Base-by-base conservation (phyloP, 2,329 filamentous ascomycete genomes). In the Arthroderma uncinatum region DNA sequence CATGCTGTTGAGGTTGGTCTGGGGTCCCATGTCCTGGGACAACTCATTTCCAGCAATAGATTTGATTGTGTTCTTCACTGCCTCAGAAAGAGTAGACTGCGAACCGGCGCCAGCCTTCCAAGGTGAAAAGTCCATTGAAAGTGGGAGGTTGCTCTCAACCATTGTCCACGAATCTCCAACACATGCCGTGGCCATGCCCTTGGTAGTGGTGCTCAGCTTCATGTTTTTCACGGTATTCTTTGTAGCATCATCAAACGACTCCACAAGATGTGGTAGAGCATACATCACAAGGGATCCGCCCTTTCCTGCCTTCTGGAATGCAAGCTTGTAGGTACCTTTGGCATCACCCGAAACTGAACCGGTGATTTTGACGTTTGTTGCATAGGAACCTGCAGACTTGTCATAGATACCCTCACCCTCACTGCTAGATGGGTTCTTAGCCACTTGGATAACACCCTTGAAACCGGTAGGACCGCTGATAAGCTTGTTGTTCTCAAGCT, bases 231-330 rank as follows among this genome's bases (percentile, higher is more conserved):
- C 66, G 6, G 76, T 74, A 23, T 76, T 73, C 9, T 73, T 73
- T 7, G 82, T 82, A 0, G 71, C 71, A 0, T 70, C 63, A 62
- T 89, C 82, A 60, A 97, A 91, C 0, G 87, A 89, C 33, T 82
- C 75, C 2, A 89, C 68, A 63, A 97, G 93, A 69, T 97, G 93
- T 21, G 91, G 89, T 52, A 98, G 74, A 14, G 87, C 88, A 68
- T 87, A 96, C 84, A 95, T 93, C 61, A 93, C 76, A 21, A 95
- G 75, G 2, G 77, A 71, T 8, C 70, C 71, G 59, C 76, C 79
- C 36, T 82, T 76, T 4, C 91, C 92, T 0, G 76, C 79, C 65
- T 88, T 92, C n/a, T 75, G 72, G 74, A 87, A 97, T 0, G 74
- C 73, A 58, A 97, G 81, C 0, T 74, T 82, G 68, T 97, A 98